Base-by-base conservation (phyloP, 345 rosid genomes). In the Gossypium turneri region DNA sequence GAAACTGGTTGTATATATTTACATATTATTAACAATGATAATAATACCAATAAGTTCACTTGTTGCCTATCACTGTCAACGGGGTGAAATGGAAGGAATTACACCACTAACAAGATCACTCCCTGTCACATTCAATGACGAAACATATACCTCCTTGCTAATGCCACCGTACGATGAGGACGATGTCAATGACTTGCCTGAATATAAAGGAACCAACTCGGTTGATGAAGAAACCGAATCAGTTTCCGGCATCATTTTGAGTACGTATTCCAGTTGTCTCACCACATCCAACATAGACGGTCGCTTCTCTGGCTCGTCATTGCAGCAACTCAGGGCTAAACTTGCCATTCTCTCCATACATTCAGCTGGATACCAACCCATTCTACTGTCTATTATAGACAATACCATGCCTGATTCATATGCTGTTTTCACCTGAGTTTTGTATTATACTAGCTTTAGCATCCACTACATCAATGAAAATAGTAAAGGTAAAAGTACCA, bases 361-460 rank as follows among this genome's bases (percentile, higher is more conserved):
- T 78, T 89, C 94, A 0, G 94, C 81, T 17, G 92, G 91, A 84
- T 90, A 94, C 0, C 92, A 79, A 25, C 92, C 97, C 92, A 94
- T 94, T 69, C 81, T 92, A 77, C 81, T 86, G 88, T 92, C 97
- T 79, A 90, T 82, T 64, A 88, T 60, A 2, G 93, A 89, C 80
- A 88, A 82, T 80, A 88, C 74, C 79, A 56, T 82, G 71, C 94
- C 91, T 7, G 86, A 81, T 48, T 86, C 75, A 68, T 72, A 72
- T 11, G 92, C 91, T 17, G 76, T 70, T 51, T 82, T 85, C 77
- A 92, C 98, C 97, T 91, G 85, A 29, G 61, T 57, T 57, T 38
- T 9, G 77, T 53, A 68, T 34, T 57, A 68, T 4, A 22, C 9
- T 22, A 12, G n/a, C 50, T 43, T 64, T 67, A 47, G 34, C 63